Evolutionary conservation across 257 asterid species (phyloP).

Genomic region (Mentha longifolia): DNA sequence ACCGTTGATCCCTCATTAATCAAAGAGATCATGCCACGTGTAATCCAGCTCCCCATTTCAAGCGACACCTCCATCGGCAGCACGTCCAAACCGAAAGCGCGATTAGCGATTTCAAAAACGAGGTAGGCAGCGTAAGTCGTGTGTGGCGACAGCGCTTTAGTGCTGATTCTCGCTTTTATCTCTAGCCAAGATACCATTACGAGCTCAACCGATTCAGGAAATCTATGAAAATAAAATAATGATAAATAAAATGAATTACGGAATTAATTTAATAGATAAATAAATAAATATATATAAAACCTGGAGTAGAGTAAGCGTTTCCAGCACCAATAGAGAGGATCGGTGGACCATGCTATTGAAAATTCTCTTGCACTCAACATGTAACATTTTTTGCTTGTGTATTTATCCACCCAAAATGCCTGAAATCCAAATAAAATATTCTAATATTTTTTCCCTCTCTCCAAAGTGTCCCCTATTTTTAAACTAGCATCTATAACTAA

Average conservation of each 20-base stretch:
- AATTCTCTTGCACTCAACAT: not conserved
- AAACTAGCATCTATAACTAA: no score
- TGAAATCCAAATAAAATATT: not conserved
- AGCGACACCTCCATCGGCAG: not conserved
- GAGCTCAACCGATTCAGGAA: not conserved
- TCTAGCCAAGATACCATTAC: not conserved
- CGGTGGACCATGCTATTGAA: not conserved
- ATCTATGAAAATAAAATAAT: not conserved
- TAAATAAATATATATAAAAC: not conserved
- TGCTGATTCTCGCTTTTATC: not conserved
- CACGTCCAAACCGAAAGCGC: not conserved
- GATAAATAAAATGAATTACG: not conserved
- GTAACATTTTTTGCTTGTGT: not conserved
- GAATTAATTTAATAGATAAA: no score
- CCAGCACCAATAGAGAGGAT: not conserved
- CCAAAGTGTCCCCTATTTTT: no score
- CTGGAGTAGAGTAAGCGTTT: not conserved
- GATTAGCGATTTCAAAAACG: not conserved
- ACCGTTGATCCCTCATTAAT: not conserved
- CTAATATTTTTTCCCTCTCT: no score
- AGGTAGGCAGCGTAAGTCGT: not conserved
- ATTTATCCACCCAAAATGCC: not conserved
- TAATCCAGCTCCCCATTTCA: not conserved
- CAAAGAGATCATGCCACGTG: not conserved
- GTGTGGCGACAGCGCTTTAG: not conserved